Evolutionary conservation across 768 basidiomycete species (phyloP).

Genomic region (Agrocybe chaxingu): DNA sequence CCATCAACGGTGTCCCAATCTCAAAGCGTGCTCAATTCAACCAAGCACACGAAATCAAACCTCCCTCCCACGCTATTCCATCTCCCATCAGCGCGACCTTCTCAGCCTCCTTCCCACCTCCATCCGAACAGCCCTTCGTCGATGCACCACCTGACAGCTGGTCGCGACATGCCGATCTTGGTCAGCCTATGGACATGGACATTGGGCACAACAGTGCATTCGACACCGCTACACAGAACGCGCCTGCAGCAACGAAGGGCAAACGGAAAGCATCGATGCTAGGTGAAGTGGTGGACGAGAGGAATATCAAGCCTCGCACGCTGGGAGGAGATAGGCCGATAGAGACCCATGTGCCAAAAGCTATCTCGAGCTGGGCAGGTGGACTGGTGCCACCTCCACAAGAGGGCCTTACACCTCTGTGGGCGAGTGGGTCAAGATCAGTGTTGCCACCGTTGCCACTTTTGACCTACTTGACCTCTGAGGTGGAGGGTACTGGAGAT

Average conservation of each 20-base stretch:
- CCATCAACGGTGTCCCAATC: conserved; percentile 17
- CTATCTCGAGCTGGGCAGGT: conserved; percentile 39
- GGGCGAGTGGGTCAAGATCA: conserved; percentile 18
- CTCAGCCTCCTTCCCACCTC: conserved; percentile 40
- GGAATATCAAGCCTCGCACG: conserved; percentile 42
- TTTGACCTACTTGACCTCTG: conserved; percentile 54
- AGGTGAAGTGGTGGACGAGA: conserved; percentile 37
- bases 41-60: conserved; percentile 23
- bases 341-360: conserved; percentile 49
- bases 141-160: conserved; percentile 28
- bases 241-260: conserved; percentile 26
- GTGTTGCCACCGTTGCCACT: conserved; percentile 57
- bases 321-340: conserved; percentile 62
- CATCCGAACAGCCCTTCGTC: conserved; percentile 48
- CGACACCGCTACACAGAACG: conserved; percentile 33
- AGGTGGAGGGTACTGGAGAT: conserved; percentile 65
- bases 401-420: conserved; percentile 3
- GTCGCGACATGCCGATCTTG: conserved; percentile 27
- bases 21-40: conserved; percentile 35
- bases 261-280: conserved; percentile 48
- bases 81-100: conserved; percentile 12
- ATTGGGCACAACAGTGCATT: conserved; percentile 49
- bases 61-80: conserved; percentile 9
- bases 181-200: conserved; percentile 43
- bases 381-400: conserved; percentile 10